Evolutionary conservation across 768 basidiomycete genomes (phyloP), one percentile per base, ranked within the genome.

Genomic region (Tylopilus subfusipes): DNA sequence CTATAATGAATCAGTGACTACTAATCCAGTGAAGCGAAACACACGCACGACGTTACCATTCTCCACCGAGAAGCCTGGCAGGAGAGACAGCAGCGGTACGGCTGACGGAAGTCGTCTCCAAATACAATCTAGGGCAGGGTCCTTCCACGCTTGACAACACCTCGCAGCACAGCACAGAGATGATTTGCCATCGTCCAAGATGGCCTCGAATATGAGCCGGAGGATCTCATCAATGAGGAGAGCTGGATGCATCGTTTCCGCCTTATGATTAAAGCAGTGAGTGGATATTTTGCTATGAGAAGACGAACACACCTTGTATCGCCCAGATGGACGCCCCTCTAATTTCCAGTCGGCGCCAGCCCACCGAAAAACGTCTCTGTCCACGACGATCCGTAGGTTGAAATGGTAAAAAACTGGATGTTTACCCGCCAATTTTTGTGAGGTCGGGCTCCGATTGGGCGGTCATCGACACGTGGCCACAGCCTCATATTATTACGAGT

Each of bases 221-320:
- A 81, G 64, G 46, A 82, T 72, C 58, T 82, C 79, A 66, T 82
- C 80, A 45, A 82, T 72, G 54, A 76, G 63, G 29, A 82, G 68
- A 11, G 69, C 74, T 33, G 56, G 54, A 57, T 81, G 79, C 79
- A 79, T 81, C 18, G 30, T 30, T 52, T 53, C 40, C 24, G 14
- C 44, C 53, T 38, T 27, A 12, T n/a, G 44, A 12, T 4, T 16
- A 19, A 33, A 22, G 8, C 18, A 29, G 24, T 51, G 46, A 59
- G 49, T 25, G 39, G 4, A 19, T 40, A 9, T 9, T n/a, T 25
- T 30, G 19, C 21, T 25, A 13, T 21, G 4, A 34, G 4, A 48
- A 19, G 24, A n/a, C 2, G 40, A 38, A 53, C 51, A 36, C 11
- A 67, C 62, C 54, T 44, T n/a, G 18, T 44, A 18, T 24, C 16